These are phyloP conservation scores for Allium cepa DNA, from an alignment of 106 monocot species.

Conservation along the genomic window DNA sequence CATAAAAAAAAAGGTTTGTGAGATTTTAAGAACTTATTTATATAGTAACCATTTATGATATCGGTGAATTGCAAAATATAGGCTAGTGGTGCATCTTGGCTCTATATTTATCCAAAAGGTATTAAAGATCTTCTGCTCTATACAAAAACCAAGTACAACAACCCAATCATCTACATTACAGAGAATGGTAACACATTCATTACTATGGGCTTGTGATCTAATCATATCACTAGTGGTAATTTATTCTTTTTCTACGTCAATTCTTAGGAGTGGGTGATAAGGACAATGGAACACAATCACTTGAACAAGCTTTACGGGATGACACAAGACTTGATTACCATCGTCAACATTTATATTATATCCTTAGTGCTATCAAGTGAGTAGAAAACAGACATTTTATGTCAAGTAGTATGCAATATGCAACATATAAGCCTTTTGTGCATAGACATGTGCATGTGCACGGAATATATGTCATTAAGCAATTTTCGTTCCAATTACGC, in stretches of 20 bases:
- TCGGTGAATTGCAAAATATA: neutral
- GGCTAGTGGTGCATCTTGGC: constrained; percentile 37
- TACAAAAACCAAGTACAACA: constrained; percentile 47
- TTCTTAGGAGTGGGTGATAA: constrained; percentile 22
- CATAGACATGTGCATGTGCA: too few species aligned
- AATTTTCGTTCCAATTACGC: too few species aligned
- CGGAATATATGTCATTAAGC: too few species aligned
- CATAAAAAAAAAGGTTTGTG: too few species aligned
- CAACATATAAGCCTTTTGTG: too few species aligned
- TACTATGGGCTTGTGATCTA: neutral
- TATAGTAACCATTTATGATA: too few species aligned
- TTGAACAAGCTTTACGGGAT: constrained; percentile 52
- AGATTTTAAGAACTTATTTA: too few species aligned
- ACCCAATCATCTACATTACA: constrained; percentile 70
- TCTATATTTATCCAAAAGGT: constrained; percentile 60
- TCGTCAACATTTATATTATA: constrained; percentile 10
- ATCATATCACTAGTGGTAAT: neutral
- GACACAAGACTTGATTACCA: constrained; percentile 33
- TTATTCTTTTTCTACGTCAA: neutral
- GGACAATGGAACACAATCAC: constrained; percentile 24
- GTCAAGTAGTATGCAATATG: neutral
- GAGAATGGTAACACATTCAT: constrained; percentile 45
- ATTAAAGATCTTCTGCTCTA: constrained; percentile 54
- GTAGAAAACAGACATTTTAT: neutral
- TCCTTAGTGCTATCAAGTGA: constrained; percentile 46